Percentiles rank a stretch among this genome's conserved stretches.
phyloP scores from a whole-genome alignment of 164 flowering plant genomes.

The Chloranthus sessilifolius region DNA sequence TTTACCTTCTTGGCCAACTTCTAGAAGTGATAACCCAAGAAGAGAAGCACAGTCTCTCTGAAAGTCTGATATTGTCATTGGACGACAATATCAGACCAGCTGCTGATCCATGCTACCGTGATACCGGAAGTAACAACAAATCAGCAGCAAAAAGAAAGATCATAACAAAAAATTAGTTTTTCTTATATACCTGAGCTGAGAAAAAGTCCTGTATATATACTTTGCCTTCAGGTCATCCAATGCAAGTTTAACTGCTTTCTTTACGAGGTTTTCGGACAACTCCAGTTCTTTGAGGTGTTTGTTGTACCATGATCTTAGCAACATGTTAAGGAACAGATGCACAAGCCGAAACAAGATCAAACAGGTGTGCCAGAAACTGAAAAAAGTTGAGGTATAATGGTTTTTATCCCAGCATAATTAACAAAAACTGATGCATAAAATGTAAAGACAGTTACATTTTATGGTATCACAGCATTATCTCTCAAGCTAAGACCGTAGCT shows the following conservation, averaged over 20 bases:
- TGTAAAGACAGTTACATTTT: too few relatives aligned
- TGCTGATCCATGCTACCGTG: conserved; percentile 47
- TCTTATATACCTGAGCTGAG: conserved; percentile 65
- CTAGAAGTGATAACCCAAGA: conserved; percentile 51
- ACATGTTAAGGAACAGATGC: conserved; percentile 43
- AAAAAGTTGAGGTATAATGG: neutral
- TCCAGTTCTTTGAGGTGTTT: conserved; percentile 23
- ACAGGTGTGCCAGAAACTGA: neutral
- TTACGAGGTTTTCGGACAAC: conserved; percentile 41
- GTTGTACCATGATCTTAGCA: conserved; percentile 26
- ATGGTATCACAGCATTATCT: conserved; percentile 14
- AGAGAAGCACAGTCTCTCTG: conserved; percentile 69
- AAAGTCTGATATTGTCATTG: conserved; percentile 52
- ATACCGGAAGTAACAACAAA: neutral
- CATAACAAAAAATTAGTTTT: conserved; percentile 23
- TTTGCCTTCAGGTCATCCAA: conserved; percentile 72
- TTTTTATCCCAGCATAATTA: neutral
- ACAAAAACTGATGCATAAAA: neutral
- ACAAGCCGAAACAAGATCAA: conserved; percentile 1
- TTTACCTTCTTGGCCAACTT: conserved; percentile 19
- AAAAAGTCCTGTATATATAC: conserved; percentile 54
- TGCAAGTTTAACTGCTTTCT: conserved; percentile 61
- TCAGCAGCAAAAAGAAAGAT: neutral
- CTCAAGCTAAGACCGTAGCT: conserved; percentile 57
- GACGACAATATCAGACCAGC: conserved; percentile 74